phyloP scores from a whole-genome alignment of 1,284 basidiomycete species.

The Bjerkandera adusta region DNA sequence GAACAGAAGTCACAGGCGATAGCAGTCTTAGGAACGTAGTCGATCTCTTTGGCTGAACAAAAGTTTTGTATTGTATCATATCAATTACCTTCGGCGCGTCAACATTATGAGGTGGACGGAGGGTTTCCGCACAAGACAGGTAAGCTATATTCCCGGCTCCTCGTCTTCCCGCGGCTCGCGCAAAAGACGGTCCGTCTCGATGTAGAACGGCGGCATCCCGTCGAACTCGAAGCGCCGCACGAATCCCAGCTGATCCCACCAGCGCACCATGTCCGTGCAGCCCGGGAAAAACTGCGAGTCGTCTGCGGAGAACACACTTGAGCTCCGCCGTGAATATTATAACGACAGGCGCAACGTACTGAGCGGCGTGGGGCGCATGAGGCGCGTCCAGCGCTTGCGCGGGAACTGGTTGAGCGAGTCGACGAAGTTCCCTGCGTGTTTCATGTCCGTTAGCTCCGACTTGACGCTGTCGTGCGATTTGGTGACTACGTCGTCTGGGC shows the following conservation, averaged over 20 bases:
- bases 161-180: no score
- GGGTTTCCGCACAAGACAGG: no score
- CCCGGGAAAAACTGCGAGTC: constrained; percentile 11
- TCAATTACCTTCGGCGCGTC: no score
- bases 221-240: constrained; percentile 3
- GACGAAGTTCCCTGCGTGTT: not conserved
- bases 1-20: constrained; percentile 9
- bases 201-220: constrained; percentile 1
- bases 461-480: constrained; percentile 1
- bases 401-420: not conserved
- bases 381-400: not conserved
- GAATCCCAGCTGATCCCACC: constrained; percentile 17
- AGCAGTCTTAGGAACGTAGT: constrained; percentile 15
- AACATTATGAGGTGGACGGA: no score
- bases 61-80: no score
- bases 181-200: constrained; percentile 11
- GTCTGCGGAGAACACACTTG: not conserved
- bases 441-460: not conserved
- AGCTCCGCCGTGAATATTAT: not conserved
- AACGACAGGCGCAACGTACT: not conserved
- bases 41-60: no score
- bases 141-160: no score
- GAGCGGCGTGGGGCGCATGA: not conserved
- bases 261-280: constrained; percentile 17
- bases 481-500: constrained; percentile 16